A percentile compares a stretch with the other conserved stretches of the same genome.
phyloP scores from a whole-genome alignment of 1,139 yeast species.

The Magnusiomyces clavatus region DNA sequence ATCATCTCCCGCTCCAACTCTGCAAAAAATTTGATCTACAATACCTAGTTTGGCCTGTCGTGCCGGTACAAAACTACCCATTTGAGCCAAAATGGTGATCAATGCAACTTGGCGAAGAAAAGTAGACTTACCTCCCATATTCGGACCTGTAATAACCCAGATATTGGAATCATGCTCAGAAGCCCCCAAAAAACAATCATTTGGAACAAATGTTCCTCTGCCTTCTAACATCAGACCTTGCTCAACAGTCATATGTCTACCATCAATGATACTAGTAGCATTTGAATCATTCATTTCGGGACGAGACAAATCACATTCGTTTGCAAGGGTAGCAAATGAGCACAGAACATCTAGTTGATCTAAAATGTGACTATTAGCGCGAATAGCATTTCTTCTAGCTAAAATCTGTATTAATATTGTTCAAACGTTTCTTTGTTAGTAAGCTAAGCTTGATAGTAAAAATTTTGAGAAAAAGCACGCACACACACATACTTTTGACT shows the following conservation, averaged over 20 bases:
- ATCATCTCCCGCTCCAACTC: conserved; percentile 89
- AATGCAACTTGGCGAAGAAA: conserved; percentile 82
- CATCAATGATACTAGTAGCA: not conserved
- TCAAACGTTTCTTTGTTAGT: conserved; percentile 6
- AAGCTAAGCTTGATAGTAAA: not conserved
- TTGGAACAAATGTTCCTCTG: conserved; percentile 64
- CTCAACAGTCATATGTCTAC: conserved; percentile 17
- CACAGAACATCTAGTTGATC: conserved; percentile 68
- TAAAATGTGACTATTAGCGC: conserved; percentile 40
- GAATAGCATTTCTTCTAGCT: conserved; percentile 35
- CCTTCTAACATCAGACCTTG: conserved; percentile 80
- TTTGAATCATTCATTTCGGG: conserved; percentile 44
- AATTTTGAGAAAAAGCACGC: too few relatives aligned
- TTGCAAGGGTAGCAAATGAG: conserved; percentile 65
- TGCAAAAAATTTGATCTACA: conserved; percentile 78
- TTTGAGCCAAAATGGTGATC: conserved; percentile 80
- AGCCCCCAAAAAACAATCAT: conserved; percentile 45
- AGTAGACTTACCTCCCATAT: conserved; percentile 97
- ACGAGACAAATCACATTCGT: conserved; percentile 53
- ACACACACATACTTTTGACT: conserved; percentile 9
- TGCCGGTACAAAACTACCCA: conserved; percentile 88
- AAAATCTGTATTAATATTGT: conserved; percentile 40
- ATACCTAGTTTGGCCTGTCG: conserved; percentile 60
- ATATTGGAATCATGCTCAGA: conserved; percentile 26
- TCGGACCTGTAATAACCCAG: conserved; percentile 91